Evolutionary conservation across 768 basidiomycete genomes (phyloP), one percentile per base, ranked within the genome.

Genomic region (Boletellus sp.): DNA sequence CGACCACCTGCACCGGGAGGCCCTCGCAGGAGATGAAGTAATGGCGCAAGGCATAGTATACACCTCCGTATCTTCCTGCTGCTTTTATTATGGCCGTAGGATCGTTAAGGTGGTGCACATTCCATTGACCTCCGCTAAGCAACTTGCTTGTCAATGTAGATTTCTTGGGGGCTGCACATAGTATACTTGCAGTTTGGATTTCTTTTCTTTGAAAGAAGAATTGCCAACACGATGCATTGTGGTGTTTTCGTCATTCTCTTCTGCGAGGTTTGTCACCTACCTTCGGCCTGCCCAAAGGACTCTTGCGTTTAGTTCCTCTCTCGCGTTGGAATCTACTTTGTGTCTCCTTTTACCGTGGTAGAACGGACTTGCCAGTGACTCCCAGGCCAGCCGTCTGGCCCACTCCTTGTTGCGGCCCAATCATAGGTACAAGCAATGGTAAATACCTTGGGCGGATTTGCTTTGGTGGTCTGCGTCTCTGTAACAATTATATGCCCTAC

Each of bases 101-200:
- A 87, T 85, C 86, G 86, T 90, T 85, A 81, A 81, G 44, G 83
- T 81, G 85, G 87, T 85, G 84, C 72, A 90, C 87, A 90, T 85
- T 70, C 63, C 55, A 42, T 50, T 23, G 33, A 38, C 1, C 23
- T 37, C 6, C 11, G 19, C 23, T 31, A n/a, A 20, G 17, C 24
- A 20, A 23, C 24, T 22, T 34, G 15, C 19, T 22, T 41, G 36
- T 4, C 39, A 40, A 23, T 8, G 15, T 11, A 28, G 11, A 28
- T 28, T 2, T 28, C 28, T 28, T 28, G 11, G 8, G 28, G 7
- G 9, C 28, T 10, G 22, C 8, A 5, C 13, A 16, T 7, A 22
- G 38, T 15, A 23, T 10, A 20, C 20, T 39, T 6, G 6, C 38
- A 6, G 11, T 16, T 40, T 13, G 13, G 42, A 12, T 32, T 43